Evolutionary conservation across 345 rosid species (phyloP).

Genomic region (Dipteronia sinensis): DNA sequence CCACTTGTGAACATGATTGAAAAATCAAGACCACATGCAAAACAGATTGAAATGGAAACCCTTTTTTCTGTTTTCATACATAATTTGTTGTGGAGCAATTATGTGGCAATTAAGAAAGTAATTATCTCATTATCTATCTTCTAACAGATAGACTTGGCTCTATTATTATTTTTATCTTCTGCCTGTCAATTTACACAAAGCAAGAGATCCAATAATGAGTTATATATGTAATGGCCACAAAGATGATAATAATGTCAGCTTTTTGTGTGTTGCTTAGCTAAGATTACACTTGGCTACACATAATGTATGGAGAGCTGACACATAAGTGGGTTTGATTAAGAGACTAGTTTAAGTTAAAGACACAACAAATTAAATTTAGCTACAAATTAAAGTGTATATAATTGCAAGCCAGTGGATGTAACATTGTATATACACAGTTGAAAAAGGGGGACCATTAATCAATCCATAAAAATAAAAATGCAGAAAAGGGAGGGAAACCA

Average conservation of each 20-base stretch:
- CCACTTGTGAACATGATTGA: constrained; percentile 10
- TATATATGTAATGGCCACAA: constrained; percentile 2
- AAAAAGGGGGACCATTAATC: constrained; percentile 11
- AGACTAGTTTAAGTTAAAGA: background rate
- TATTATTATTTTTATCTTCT: too few species aligned
- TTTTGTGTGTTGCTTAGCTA: background rate
- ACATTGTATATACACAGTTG: background rate
- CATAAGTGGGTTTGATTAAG: background rate
- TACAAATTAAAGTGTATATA: background rate
- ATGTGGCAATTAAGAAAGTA: background rate
- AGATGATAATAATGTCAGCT: constrained; percentile 11
- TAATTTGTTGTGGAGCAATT: background rate
- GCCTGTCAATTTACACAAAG: background rate
- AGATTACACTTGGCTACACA: background rate
- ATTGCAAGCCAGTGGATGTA: constrained; percentile 6
- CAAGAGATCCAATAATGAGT: background rate
- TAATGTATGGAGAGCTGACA: background rate
- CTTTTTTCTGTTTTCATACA: background rate
- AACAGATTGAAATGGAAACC: background rate
- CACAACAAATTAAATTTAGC: background rate
- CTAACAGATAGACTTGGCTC: background rate
- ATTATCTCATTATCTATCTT: background rate
- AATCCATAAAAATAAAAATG: background rate
- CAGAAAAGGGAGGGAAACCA: background rate
- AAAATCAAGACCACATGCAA: constrained; percentile 17